Evolutionary conservation across 1,139 yeast species (phyloP), one percentile per base, ranked within the genome.

Genomic region (Pichia sp.): DNA sequence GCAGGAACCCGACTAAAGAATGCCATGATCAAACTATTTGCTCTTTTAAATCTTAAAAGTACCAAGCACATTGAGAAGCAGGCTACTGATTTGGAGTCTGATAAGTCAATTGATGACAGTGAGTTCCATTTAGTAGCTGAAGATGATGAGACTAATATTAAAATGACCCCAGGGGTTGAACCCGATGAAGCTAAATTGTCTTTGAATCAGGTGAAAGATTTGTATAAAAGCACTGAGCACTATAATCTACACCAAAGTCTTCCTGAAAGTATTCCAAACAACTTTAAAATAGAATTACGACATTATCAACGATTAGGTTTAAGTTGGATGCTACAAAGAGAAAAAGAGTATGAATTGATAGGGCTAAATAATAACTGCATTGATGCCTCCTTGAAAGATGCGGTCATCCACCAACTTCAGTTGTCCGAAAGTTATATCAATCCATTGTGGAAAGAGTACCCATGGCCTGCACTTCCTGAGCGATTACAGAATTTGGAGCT

Each of bases 361-460:
- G 62, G 61, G 1, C n/a, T 39, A 5, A 52, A 52, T 26, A 70
- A 69, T 30, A 44, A 48, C 1, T 42, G 50, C 1, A 31, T 52
- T 1, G 39, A 47, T 10, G 38, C 42, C 5, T 39, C 42, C 3
- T 59, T 53, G 1, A 60, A 58, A 4, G 48, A 52, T 5, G 52
- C 50, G 4, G 44, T 42, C 37, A 43, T 36, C 36, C 50, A 36
- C 38, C 50, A 36, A 24, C 38, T 44, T 5, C 15, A 37, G 21
- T 53, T 35, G 4, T 20, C 58, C 12, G 72, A 69, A n/a, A 81
- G 77, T 4, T 66, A 77, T 22, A 71, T 84, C 67, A 85, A 88
- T 55, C 98, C 97, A 0, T 62, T 91, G 24, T 91, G 97, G 97
- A 77, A 77, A 46, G 77, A 77, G 41, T 83, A 75, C 53, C 64